Percentiles rank a stretch among this genome's conserved stretches.
These are phyloP conservation scores for Paxillus involutus DNA, from an alignment of 768 basidiomycete genomes.

Conservation along the genomic window DNA sequence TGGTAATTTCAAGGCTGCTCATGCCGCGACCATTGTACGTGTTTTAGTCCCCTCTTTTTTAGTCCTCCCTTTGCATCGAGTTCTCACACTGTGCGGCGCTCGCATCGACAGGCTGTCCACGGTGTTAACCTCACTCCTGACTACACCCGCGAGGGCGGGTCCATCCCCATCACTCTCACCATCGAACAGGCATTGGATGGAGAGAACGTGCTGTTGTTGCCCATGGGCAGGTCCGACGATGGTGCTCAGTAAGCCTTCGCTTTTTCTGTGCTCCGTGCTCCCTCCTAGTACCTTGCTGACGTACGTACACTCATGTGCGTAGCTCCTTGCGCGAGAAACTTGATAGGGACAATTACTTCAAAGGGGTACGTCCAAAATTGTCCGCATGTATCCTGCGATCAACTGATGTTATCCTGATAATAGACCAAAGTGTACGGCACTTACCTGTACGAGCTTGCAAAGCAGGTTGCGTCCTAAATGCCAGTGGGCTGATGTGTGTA, in stretches of 20 bases:
- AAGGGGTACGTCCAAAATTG: slow-evolving; percentile 52
- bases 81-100: neutral
- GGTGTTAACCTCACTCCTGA: slow-evolving; percentile 58
- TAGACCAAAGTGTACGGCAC: slow-evolving; percentile 16
- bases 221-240: slow-evolving; percentile 91
- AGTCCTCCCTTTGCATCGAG: too few relatives aligned
- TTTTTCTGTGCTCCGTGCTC: neutral
- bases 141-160: slow-evolving; percentile 82
- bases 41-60: neutral
- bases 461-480: too few relatives aligned
- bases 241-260: slow-evolving; percentile 71
- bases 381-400: neutral
- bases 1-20: slow-evolving; percentile 86
- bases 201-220: slow-evolving; percentile 80
- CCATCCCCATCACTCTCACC: slow-evolving; percentile 84
- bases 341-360: slow-evolving; percentile 81
- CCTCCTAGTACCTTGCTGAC: neutral
- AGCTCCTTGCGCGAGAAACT: slow-evolving; percentile 94
- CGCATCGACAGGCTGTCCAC: slow-evolving; percentile 43
- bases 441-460: slow-evolving; percentile 15
- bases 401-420: neutral
- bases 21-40: slow-evolving; percentile 67
- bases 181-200: slow-evolving; percentile 74
- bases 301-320: neutral
- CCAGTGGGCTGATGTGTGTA: too few relatives aligned